phyloP scores from a whole-genome alignment of 495 filamentous ascomycete genomes.

The Aspergillus affinis region DNA sequence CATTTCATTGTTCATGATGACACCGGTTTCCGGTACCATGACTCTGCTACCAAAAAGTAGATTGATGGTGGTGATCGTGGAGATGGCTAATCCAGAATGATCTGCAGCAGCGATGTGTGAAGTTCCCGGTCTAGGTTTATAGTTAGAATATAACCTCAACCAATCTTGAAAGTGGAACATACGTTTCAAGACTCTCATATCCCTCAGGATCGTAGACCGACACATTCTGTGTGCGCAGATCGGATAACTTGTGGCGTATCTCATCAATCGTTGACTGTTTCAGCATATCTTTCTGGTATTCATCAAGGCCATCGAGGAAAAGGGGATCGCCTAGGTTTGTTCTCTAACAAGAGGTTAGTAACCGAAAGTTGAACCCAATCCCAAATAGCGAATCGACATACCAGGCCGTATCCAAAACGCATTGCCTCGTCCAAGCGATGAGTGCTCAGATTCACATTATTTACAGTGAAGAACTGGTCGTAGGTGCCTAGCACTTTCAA shows the following conservation, averaged over 20 bases:
- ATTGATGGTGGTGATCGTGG: constrained; percentile 81
- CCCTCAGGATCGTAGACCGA: constrained; percentile 69
- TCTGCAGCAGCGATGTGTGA: constrained; percentile 75
- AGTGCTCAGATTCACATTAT: constrained; percentile 60
- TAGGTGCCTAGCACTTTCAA: constrained; percentile 81
- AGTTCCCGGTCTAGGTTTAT: constrained; percentile 58
- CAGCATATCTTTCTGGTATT: constrained; percentile 67
- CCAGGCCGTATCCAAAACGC: constrained; percentile 78
- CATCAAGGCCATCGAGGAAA: constrained; percentile 62
- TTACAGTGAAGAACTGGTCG: constrained; percentile 50
- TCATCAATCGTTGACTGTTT: constrained; percentile 52
- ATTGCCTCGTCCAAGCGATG: constrained; percentile 86
- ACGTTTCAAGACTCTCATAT: constrained; percentile 61
- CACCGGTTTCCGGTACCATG: constrained; percentile 76
- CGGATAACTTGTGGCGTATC: constrained; percentile 67
- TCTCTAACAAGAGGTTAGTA: constrained; percentile 38
- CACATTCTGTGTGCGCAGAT: constrained; percentile 63
- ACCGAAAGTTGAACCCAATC: not conserved
- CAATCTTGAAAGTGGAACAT: constrained; percentile 14
- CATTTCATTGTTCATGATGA: constrained; percentile 96
- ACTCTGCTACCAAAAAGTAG: constrained; percentile 75
- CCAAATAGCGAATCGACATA: constrained; percentile 20
- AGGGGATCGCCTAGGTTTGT: constrained; percentile 74
- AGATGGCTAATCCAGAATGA: constrained; percentile 64
- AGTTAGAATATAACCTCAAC: not conserved